Base-by-base conservation (phyloP, 805 yeast species). In the Starmera caribaea region DNA sequence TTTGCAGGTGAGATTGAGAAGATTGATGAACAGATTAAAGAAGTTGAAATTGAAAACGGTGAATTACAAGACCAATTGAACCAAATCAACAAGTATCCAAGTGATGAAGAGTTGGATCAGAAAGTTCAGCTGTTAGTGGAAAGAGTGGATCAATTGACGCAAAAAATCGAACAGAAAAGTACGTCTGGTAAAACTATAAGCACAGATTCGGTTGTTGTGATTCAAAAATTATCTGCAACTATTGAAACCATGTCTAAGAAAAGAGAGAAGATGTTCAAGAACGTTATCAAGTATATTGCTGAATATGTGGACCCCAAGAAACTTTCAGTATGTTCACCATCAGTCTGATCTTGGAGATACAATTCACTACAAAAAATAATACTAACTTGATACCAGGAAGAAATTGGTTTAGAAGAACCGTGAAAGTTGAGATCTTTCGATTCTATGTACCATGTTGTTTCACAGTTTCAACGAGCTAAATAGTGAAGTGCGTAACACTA, bases 241-340 rank as follows among this genome's bases (percentile, higher is more conserved):
- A 38, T 38, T 3, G 32, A 50, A 12, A 35, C 39, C 2, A 42
- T 38, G 28, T 36, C 45, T 2, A 36, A 39, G 13, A 49, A 42
- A 33, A 47, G 56, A 37, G 13, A 15, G 3, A 47, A 46, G 27
- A 28, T 47, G 32, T 47, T 47, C 35, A 40, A 42, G 17, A 40
- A 43, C 34, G 40, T 52, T 39, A 38, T 46, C 36, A 34, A 37
- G 21, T 40, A 38, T 14, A 38, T 52, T 29, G 40, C 53, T 17
- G 56, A 50, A 32, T 42, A 37, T 29, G 33, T 49, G 13, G 54
- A 52, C 32, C 42, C 51, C 3, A 44, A 43, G 24, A 15, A 34
- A 1, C 32, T 50, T 26, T 28, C 41, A 8, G 53, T 51, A 24
- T 40, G 53, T 47, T 9, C 5, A 16, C 5, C 17, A 33, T 16